Base-by-base conservation (phyloP, 2,329 filamentous ascomycete genomes). In the Escovopsis weberi region DNA sequence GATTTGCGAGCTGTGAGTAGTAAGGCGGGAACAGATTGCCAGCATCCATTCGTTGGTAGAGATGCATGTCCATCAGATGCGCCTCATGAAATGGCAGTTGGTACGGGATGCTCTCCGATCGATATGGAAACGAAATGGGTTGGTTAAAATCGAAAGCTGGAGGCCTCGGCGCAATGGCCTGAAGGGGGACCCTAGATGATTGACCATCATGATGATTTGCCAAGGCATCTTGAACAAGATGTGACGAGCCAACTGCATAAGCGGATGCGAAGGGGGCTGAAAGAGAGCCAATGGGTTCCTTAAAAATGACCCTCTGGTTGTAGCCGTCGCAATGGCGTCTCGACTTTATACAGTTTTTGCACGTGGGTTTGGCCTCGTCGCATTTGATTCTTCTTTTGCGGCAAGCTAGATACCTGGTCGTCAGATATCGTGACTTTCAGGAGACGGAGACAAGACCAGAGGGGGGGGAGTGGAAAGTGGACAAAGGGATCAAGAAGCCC, bases 321-420 rank as follows among this genome's bases (percentile, higher is more conserved):
- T 91, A 91, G 42, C 85, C 85, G 59, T 91, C 84, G 58, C 85
- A 93, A 50, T 78, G 70, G 12, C 85, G 74, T 61, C 88, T 89
- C 15, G 84, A 89, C 56, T 89, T 91, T 64, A 83, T 78, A 63
- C 85, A 93, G 56, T 93, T 93, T 55, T 73, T 78, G 62, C 85
- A 91, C 26, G 74, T 82, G 26, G 85, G 85, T 40, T 82, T 75
- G 54, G 86, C 85, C 60, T 96, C 91, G 48, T 91, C 91, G 61
- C 91, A 98, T 64, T 96, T 98, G 63, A 98, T 96, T 48, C 91
- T 83, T 42, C 91, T 81, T 63, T 85, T 89, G 49, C 91, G 82
- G 64, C 91, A 98, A 45, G 91, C 84, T 88, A 57, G 38, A 47
- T 39, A 23, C 23, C 23, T 44, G 46, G 28, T 43, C 26, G 38